Evolutionary conservation across 306 rosid genomes (phyloP).

Genomic region (Biancaea sappan): DNA sequence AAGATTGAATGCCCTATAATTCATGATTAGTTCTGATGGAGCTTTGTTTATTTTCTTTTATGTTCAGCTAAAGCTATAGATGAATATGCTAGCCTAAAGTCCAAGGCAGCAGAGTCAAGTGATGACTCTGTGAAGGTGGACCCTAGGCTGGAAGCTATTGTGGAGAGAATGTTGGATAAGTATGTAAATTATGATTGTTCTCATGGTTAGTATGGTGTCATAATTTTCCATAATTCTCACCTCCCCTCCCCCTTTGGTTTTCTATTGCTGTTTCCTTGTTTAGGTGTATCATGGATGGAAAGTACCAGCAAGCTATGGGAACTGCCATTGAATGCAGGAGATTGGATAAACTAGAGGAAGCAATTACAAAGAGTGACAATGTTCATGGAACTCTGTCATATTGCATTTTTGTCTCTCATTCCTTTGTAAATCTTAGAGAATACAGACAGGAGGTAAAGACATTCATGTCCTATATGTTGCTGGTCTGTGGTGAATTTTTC

Average conservation of each 20-base stretch:
- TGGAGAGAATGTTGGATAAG: slow-evolving; percentile 97
- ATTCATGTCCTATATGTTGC: slow-evolving; percentile 15
- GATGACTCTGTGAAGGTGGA: slow-evolving; percentile 63
- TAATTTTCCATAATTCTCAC: background rate
- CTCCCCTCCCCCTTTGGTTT: slow-evolving; percentile 1
- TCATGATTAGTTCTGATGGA: slow-evolving; percentile 7
- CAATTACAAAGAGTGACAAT: slow-evolving; percentile 91
- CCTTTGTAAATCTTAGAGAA: slow-evolving; percentile 91
- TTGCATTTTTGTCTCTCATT: slow-evolving; percentile 87
- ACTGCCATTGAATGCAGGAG: slow-evolving; percentile 97
- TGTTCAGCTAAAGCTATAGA: slow-evolving; percentile 93
- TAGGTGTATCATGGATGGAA: slow-evolving; percentile 94
- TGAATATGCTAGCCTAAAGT: slow-evolving; percentile 87
- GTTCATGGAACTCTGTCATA: slow-evolving; percentile 89
- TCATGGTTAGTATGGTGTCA: background rate
- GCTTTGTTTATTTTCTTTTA: slow-evolving; percentile 34
- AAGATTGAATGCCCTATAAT: background rate
- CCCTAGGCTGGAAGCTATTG: slow-evolving; percentile 91
- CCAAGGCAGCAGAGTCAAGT: slow-evolving; percentile 80
- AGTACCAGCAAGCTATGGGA: slow-evolving; percentile 98
- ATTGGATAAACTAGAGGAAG: slow-evolving; percentile 98
- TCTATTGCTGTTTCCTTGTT: slow-evolving; percentile 24
- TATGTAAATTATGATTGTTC: slow-evolving; percentile 43
- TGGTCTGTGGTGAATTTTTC: slow-evolving; percentile 17
- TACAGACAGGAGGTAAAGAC: slow-evolving; percentile 83